phyloP scores from a whole-genome alignment of 345 rosid genomes.

The Capsella bursapastoris region DNA sequence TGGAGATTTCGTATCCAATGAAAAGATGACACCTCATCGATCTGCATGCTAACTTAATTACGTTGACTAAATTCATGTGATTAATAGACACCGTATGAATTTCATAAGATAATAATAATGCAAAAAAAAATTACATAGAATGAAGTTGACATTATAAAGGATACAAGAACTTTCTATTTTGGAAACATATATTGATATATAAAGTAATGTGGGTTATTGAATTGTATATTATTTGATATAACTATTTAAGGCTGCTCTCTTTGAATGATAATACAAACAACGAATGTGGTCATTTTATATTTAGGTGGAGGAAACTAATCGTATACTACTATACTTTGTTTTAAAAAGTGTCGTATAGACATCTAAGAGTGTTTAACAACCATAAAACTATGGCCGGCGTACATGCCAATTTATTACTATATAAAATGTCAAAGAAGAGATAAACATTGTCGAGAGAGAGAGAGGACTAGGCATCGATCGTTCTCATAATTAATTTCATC shows the following conservation, averaged over 20 bases:
- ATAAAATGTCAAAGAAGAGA: neutral
- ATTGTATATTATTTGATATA: neutral
- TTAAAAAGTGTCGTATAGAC: neutral
- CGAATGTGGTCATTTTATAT: neutral
- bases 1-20: neutral
- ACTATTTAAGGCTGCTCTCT: neutral
- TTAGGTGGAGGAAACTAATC: neutral
- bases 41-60: neutral
- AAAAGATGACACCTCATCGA: neutral
- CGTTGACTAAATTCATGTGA: neutral
- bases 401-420: neutral
- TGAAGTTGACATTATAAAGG: neutral
- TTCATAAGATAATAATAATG: neutral
- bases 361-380: neutral
- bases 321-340: neutral
- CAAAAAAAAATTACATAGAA: too few relatives aligned
- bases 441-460: neutral
- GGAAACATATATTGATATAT: neutral
- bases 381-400: neutral
- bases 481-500: neutral
- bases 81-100: neutral
- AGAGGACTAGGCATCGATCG: neutral
- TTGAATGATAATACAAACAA: constrained; percentile 26
- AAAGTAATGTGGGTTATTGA: neutral
- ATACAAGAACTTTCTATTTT: constrained; percentile 8